Conservation (phyloP, 176 grass and related monocot species). For the Otatea glauca region DNA sequence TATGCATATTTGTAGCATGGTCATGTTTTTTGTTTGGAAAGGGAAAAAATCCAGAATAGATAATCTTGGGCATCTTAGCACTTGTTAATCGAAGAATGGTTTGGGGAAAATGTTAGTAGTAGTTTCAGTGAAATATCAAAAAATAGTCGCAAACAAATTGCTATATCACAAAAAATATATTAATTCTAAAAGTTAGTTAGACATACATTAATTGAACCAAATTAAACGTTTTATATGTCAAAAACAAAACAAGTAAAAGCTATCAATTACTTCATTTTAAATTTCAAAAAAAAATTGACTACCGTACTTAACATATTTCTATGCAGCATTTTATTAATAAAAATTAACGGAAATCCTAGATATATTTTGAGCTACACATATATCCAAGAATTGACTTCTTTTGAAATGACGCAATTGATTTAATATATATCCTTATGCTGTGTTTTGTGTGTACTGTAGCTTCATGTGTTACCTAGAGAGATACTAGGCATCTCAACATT, state of each 20-base stretch:
- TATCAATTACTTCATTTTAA: neutral
- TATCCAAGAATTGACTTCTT: too few species aligned
- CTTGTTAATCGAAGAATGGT: neutral
- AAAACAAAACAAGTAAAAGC: neutral
- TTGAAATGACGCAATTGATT: neutral
- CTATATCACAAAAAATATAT: neutral
- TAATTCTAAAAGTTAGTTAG: neutral
- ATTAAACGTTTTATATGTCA: neutral
- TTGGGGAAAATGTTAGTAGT: neutral
- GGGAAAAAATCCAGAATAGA: neutral
- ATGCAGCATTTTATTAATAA: neutral
- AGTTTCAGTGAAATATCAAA: neutral
- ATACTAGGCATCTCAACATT: conserved; percentile 90
- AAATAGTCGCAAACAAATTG: neutral
- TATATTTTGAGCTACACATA: neutral
- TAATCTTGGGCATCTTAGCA: neutral
- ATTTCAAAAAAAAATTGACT: neutral
- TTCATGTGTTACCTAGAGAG: conserved; percentile 85
- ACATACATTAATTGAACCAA: neutral
- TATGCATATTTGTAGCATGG: neutral
- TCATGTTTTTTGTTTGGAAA: neutral
- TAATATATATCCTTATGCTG: neutral
- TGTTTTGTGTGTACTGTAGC: conserved; percentile 44
- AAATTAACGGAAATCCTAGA: neutral
- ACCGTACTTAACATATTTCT: neutral